Percentiles rank a stretch among this genome's conserved stretches.
Evolutionary conservation across 768 basidiomycete genomes (phyloP).

Genomic region (Ephemerocybe angulata): DNA sequence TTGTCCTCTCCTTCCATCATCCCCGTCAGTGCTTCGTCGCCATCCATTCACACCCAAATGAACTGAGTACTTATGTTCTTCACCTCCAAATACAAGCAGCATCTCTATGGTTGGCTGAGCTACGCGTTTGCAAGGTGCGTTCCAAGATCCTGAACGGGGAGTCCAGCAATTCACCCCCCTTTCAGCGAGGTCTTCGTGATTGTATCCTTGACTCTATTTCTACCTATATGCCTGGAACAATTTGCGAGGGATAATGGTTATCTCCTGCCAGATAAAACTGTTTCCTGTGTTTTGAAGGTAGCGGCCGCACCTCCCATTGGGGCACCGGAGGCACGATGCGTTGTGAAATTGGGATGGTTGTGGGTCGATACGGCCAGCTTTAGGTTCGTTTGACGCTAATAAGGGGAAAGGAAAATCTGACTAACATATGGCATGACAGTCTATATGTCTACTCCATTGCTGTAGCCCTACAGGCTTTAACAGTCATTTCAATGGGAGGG

Average conservation of each 20-base stretch:
- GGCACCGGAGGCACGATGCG: constrained; percentile 50
- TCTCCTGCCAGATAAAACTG: constrained; percentile 60
- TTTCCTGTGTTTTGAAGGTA: constrained; percentile 48
- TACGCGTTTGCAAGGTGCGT: constrained; percentile 80
- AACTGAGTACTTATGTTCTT: neutral
- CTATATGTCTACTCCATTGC: constrained; percentile 86
- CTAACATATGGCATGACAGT: constrained; percentile 33
- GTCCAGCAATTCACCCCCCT: neutral
- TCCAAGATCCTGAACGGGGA: neutral
- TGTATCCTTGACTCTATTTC: constrained; percentile 75
- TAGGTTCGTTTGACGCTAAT: constrained; percentile 47
- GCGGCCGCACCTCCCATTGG: constrained; percentile 8
- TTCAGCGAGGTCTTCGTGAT: constrained; percentile 76
- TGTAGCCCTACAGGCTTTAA: constrained; percentile 87
- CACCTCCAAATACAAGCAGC: constrained; percentile 32
- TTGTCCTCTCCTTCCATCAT: neutral
- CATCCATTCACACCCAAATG: neutral
- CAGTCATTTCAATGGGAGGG: constrained; percentile 90
- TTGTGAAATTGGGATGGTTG: constrained; percentile 73
- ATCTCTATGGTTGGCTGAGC: constrained; percentile 73
- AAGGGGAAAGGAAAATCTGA: neutral
- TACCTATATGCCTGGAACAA: constrained; percentile 83
- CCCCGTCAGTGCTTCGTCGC: neutral
- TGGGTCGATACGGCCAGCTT: constrained; percentile 94
- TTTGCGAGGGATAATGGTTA: constrained; percentile 88